phyloP scores from a whole-genome alignment of 768 basidiomycete species.

The Suillus spraguei region DNA sequence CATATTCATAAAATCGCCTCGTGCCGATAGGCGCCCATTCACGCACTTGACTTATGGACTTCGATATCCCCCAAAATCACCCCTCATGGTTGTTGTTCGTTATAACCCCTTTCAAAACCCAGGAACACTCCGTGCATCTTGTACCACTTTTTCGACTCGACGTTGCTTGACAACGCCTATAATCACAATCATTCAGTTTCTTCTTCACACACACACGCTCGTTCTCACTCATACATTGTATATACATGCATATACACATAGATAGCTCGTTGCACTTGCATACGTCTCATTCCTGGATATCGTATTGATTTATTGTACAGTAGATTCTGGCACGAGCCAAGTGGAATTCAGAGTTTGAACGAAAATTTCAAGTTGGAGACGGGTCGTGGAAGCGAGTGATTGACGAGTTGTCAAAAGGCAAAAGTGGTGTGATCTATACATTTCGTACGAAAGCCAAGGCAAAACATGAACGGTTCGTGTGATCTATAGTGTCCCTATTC shows the following conservation, averaged over 20 bases:
- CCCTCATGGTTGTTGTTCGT: constrained; percentile 10
- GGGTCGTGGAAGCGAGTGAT: neutral
- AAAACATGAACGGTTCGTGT: neutral
- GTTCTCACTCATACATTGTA: constrained; percentile 35
- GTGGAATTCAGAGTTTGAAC: constrained; percentile 26
- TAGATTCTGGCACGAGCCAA: constrained; percentile 21
- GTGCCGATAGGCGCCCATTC: constrained; percentile 12
- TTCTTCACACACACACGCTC: constrained; percentile 28
- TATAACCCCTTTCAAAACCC: constrained; percentile 14
- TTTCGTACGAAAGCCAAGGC: neutral
- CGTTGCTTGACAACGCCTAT: constrained; percentile 24
- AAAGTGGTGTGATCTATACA: neutral
- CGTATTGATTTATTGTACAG: constrained; percentile 41
- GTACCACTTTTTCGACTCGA: constrained; percentile 10
- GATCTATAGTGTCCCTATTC: neutral
- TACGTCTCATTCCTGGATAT: constrained; percentile 30
- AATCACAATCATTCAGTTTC: constrained; percentile 24
- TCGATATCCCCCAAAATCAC: constrained; percentile 9
- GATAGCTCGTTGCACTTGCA: constrained; percentile 22
- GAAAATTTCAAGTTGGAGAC: no score
- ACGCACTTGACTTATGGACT: constrained; percentile 3
- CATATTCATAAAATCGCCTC: constrained; percentile 12
- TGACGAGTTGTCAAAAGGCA: neutral
- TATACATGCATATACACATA: constrained; percentile 42
- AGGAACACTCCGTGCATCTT: constrained; percentile 25